Conservation (phyloP, 306 rosid genomes). For the Cyamopsis tetragonoloba region DNA sequence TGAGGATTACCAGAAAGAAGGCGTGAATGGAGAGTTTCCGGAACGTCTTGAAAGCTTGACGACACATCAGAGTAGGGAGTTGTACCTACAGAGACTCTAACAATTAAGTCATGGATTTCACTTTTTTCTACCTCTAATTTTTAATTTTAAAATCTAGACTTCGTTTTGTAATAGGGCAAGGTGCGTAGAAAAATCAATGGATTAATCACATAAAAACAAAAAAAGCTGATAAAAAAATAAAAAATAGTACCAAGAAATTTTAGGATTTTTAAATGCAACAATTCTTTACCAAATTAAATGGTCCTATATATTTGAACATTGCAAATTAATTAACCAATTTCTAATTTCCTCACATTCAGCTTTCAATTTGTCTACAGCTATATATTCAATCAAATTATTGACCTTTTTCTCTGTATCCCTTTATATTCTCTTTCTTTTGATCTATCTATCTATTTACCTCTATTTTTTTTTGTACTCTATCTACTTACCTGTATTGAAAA, state of each 20-base stretch:
- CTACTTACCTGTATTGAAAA: background rate
- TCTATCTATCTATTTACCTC: no score
- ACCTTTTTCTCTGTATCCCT: background rate
- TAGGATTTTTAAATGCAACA: no score
- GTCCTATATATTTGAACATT: slow-evolving; percentile 10
- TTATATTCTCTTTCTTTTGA: background rate
- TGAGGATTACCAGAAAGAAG: no score
- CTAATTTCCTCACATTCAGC: background rate
- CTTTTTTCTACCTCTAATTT: background rate
- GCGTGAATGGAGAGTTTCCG: no score
- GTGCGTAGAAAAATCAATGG: background rate
- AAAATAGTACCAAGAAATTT: no score
- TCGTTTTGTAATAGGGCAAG: background rate
- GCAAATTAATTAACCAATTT: background rate
- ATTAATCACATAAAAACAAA: no score
- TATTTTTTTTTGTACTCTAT: no score
- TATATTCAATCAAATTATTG: background rate
- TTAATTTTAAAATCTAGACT: no score
- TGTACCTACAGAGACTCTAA: no score
- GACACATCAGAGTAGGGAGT: no score
- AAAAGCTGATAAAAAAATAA: no score
- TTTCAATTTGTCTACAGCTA: background rate
- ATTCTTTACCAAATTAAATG: slow-evolving; percentile 3
- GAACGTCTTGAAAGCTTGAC: no score
- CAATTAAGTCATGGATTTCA: background rate